Base-by-base conservation (phyloP, 768 basidiomycete species). In the Lentinula lateritia region DNA sequence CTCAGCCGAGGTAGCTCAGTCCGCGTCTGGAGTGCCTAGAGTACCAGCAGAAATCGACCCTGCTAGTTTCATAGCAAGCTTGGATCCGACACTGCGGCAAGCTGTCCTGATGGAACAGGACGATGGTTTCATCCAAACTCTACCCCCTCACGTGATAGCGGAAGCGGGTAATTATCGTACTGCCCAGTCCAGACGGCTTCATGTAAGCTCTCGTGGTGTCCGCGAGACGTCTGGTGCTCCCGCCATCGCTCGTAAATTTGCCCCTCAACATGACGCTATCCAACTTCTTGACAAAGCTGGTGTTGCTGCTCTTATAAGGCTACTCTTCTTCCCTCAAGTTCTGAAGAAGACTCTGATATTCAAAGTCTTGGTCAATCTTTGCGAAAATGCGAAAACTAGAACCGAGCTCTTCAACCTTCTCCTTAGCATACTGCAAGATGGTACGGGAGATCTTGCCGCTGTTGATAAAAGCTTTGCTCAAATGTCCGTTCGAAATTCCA, bases 271-370 rank as follows among this genome's bases (percentile, higher is more conserved):
- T 42, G 95, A 99, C 66, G 92, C 95, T 2, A 92, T 98, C 34
- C 92, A 93, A 68, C 84, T 99, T 1, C 82, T 99, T 50, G 97
- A 99, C 71, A 96, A 92, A 68, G 72, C 83, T 6, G 93, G 94
- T 13, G 84, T 98, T 50, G 92, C 95, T 0, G 88, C 89, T 23
- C 85, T 99, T 16, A 87, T 98, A 45, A 87, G 95, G 56, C 84
- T 98, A 7, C 82, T 99, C 20, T 99, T 99, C 81, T 97, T 94
- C 82, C 97, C 97, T 4, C 93, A 97, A 66, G 88, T 94, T 20
- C 78, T 93, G 62, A 87, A 86, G 75, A 95, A 93, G 76, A 89
- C 84, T 53, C 74, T 91, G 23, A 80, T 99, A 12, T 92, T 93
- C 72, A 91, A 89, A 69, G 88, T 97, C 1, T 85, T 99, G 39